Evolutionary conservation across 305 asterid species (phyloP), one percentile per base, ranked within the genome.

Genomic region (Fraxinus floribunda): DNA sequence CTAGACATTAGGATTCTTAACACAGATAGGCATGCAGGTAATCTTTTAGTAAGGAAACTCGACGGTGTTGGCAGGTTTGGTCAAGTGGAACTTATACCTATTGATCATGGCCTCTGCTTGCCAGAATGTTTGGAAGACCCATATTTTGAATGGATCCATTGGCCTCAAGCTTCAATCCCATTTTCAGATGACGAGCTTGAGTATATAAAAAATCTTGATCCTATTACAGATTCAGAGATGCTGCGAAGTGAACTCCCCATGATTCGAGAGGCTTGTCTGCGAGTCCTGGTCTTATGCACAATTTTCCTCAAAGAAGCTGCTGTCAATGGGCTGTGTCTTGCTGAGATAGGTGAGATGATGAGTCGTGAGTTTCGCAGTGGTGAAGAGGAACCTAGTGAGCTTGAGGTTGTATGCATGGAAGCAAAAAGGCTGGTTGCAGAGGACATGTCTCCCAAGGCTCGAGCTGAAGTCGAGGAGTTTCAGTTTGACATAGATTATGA

Each of bases 291-390:
- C 82, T 91, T 96, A 73, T 96, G 95, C 87, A 94, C 98, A 49
- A 84, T 89, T 84, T 96, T 96, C 85, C 94, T 94, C 75, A 92
- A 96, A 84, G 98, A 91, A 84, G 98, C 98, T 78, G 97, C 97
- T 77, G 88, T 86, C 5, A 79, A 89, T 83, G 98, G 98, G 77
- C 91, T 96, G 11, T 95, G 97, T 84, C 97, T 95, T 83, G 93
- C 98, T 78, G 99, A 95, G 92, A 94, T 95, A 81, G 99, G 98
- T 49, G 98, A 94, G 90, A 96, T 96, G 99, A 96, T 96, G 99
- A 96, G 95, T 71, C 80, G 99, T 85, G 98, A 92, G 88, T 92
- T 94, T 46, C 94, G 93, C 38, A 87, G 94, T 46, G 97, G 95
- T 2, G 98, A 92, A 34, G 99, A 96, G 90, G 99, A 94, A 81